Base-by-base conservation (phyloP, 2,329 filamentous ascomycete genomes). In the Fusarium penzigii region DNA sequence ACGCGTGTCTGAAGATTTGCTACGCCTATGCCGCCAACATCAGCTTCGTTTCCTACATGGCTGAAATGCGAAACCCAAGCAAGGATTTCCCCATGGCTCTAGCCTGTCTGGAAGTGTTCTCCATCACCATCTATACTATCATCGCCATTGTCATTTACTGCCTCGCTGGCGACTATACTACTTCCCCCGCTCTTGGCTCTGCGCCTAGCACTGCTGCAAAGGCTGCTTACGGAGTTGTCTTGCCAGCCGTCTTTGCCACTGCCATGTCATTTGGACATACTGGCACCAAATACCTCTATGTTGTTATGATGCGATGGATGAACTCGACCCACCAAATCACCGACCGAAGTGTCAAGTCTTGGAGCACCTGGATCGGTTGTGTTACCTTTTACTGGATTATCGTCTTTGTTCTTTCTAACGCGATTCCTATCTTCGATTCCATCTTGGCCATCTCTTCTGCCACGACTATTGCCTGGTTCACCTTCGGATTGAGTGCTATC, bases 401-500 rank as follows among this genome's bases (percentile, higher is more conserved):
- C 1, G 64, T 66, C 1, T 72, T 70, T 51, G 39, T 70, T 13
- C 59, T 72, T 17, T 68, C 69, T 41, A 70, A 68, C 46, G 68
- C 69, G 8, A 69, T 72, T 11, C 70, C 70, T 7, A 60, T 72
- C 36, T 72, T 72, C 45, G 67, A 71, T 52, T 71, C 68, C 2
- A 72, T 72, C 48, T 59, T 72, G 17, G 61, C 66, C 9, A 70
- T 72, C 41, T 68, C 70, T 0, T 69, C 67, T 1, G 68, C 70
- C 1, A 69, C 68, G 0, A 66, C 68, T 7, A 67, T 71, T 11
- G 68, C 69, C 0, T 71, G 69, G 69, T 70, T 69, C 20, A 71
- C 69, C 0, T 71, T 70, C 43, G 69, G 69, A 25, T 62, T 71
- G 25, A 65, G 63, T 20, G 68, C 62, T 29, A 56, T 72, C 2